Evolutionary conservation across 306 rosid species (phyloP), one percentile per base, ranked within the genome.

Genomic region (Rubus idaeus): DNA sequence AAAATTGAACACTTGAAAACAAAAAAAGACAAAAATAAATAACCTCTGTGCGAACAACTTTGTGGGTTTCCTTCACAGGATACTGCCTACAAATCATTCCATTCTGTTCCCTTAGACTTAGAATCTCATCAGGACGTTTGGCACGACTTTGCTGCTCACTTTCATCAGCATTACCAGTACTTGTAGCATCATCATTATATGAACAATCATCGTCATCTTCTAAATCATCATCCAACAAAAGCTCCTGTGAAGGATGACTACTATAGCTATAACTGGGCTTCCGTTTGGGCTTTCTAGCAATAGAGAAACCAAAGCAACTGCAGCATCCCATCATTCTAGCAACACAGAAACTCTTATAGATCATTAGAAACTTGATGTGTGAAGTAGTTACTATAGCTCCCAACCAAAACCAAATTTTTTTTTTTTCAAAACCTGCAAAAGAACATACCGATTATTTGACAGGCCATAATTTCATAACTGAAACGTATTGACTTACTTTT

Each of bases 11-110:
- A 39, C 50, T n/a, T 39, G 51, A 71, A 40, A 53, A 37, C 35
- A 71, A 40, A 10, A 10, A 16, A 55, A 12, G 57, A 39, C 41
- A 78, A n/a, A 20, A 7, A 7, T 8, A 71, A 37, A 11, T 60
- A 86, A 96, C 98, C 98, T 91, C 99, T 4, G 81, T n/a, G 17
- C 99, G 94, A 70, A 87, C 72, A 78, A 88, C 84, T 83, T 77
- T 84, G 78, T 75, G n/a, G 35, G 97, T 95, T 79, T 95, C 97
- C 86, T 92, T 95, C 73, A 92, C 97, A 55, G 99, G 99, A 79
- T 79, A 82, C 83, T 87, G 90, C 88, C 99, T 86, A 80, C 99
- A 96, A 79, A 92, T 77, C 93, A 91, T 76, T 67, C 78, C 99
- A 68, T 83, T 88, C 86, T 88, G 89, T 30, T 74, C 88, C 81